Evolutionary conservation across 805 yeast species (phyloP).

Genomic region (Saccharomycopsis babjevae): DNA sequence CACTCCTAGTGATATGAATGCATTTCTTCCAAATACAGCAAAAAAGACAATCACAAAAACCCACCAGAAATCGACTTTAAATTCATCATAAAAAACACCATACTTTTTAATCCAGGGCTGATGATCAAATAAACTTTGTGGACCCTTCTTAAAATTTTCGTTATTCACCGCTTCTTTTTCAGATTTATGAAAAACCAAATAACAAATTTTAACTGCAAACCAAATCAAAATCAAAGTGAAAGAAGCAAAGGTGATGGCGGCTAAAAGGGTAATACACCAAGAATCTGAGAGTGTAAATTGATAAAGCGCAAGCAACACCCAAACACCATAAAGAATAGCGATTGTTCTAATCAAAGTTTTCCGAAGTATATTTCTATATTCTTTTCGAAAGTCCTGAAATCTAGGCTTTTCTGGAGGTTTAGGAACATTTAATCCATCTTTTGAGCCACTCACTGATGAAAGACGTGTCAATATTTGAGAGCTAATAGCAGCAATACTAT

Average conservation of each 20-base stretch:
- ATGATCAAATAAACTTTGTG: constrained; percentile 20
- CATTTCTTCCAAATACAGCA: constrained; percentile 24
- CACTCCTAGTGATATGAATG: constrained; percentile 25
- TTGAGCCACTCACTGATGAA: neutral
- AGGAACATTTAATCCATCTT: neutral
- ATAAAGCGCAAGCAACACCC: constrained; percentile 24
- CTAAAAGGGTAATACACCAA: constrained; percentile 24
- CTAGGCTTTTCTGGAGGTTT: constrained; percentile 11
- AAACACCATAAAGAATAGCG: constrained; percentile 25
- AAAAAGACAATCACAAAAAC: constrained; percentile 21
- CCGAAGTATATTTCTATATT: constrained; percentile 20
- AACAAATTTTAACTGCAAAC: constrained; percentile 21
- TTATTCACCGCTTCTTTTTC: constrained; percentile 16
- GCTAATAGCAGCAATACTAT: neutral
- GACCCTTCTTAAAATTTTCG: constrained; percentile 5
- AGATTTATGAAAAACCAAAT: constrained; percentile 22
- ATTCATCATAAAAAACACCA: constrained; percentile 27
- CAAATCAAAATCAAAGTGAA: constrained; percentile 21
- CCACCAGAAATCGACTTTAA: constrained; percentile 26
- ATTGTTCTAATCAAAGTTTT: constrained; percentile 23
- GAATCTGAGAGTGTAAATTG: constrained; percentile 26
- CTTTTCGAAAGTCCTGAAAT: constrained; percentile 20
- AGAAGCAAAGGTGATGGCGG: constrained; percentile 23
- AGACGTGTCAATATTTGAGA: constrained; percentile 11
- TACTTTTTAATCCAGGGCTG: constrained; percentile 25